Evolutionary conservation across 768 basidiomycete genomes (phyloP), one percentile per base, ranked within the genome.

Genomic region (Pleurotus sapidus): DNA sequence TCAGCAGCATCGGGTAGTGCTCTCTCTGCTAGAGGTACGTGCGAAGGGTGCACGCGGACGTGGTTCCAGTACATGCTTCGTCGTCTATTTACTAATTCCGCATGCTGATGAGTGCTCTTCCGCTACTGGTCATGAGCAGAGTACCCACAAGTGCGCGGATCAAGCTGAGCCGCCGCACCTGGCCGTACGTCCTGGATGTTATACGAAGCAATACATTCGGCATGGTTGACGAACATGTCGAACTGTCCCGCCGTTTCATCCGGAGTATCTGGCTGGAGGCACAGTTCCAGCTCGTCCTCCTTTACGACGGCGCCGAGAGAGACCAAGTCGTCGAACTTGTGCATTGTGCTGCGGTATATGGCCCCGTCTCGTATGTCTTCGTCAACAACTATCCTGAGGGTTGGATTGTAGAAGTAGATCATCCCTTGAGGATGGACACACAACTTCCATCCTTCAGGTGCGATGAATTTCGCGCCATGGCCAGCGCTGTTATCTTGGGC

Each of bases 61-160:
- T 74, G 80, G 55, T 77, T 81, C 81, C 79, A 83, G 63, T 83
- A 83, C 14, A 79, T 66, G 4, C 78, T 71, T 50, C 79, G 74
- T 9, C 70, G 68, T 53, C 79, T 76, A 49, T 77, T 75, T 42
- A 78, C 79, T 80, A 50, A 9, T 27, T 1, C 7, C 7, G 55
- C 23, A 40, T 43, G 5, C 53, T 53, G 30, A 49, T 46, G 37
- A 37, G 53, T 46, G 55, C 51, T 24, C 37, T 24, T 20, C 38
- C 43, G 14, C 11, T 56, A 14, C 20, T 9, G 56, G 34, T 23
- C 30, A 49, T 30, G 6, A 9, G 27, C 3, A 30, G 6, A 25
- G 17, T 25, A 58, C 60, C 45, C 58, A 73, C 72, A 57, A 46
- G 60, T 64, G 46, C 61, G 64, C 24, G 70, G 67, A 55, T 70